Conservation (phyloP, 495 filamentous ascomycete species). For the Daldinia decipiens region DNA sequence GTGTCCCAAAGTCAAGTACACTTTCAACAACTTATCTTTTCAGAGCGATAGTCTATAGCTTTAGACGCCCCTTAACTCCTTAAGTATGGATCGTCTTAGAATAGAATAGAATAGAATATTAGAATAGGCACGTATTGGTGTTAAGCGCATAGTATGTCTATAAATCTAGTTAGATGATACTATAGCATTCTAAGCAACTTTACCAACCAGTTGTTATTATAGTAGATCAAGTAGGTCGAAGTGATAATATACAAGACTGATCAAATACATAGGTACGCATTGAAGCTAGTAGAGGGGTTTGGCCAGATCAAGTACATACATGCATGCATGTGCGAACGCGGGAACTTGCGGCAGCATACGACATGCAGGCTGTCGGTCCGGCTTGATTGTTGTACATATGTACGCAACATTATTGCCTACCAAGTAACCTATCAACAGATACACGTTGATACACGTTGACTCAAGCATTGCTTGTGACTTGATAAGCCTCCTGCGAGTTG, state of each 20-base stretch:
- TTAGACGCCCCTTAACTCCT: background rate
- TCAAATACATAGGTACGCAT: background rate
- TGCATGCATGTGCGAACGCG: conserved; percentile 25
- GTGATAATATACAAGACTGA: background rate
- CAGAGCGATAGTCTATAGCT: conserved; percentile 10
- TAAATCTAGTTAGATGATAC: background rate
- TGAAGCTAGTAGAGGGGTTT: conserved; percentile 17
- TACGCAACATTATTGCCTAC: conserved; percentile 7
- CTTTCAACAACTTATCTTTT: background rate
- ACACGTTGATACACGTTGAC: conserved; percentile 9
- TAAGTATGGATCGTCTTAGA: conserved; percentile 13
- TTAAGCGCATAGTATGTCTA: conserved; percentile 11
- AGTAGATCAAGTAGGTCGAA: background rate
- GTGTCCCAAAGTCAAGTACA: conserved; percentile 10
- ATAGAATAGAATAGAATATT: background rate
- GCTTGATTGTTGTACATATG: conserved; percentile 4
- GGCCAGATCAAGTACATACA: conserved; percentile 7
- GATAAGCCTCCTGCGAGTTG: conserved; percentile 23
- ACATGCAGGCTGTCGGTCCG: conserved; percentile 10
- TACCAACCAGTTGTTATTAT: background rate
- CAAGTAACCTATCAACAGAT: conserved; percentile 1
- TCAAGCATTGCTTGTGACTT: conserved; percentile 21
- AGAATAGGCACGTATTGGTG: conserved; percentile 10
- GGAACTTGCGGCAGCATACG: conserved; percentile 34
- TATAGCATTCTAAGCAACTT: too few relatives aligned